phyloP scores from a whole-genome alignment of 306 rosid genomes.

The Trichosanthes truncata region DNA sequence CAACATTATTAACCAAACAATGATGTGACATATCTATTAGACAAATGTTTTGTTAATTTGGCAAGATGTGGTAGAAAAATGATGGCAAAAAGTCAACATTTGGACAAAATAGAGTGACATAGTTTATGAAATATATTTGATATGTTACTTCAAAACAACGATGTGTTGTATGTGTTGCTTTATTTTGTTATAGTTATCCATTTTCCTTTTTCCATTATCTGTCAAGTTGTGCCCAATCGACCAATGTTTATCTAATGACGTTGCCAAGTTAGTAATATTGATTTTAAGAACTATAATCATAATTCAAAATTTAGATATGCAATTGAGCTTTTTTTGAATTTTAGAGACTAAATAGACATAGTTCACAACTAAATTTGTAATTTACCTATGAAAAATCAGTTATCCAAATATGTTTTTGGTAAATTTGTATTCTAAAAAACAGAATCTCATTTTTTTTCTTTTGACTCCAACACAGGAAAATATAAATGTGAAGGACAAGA shows the following conservation, averaged over 20 bases:
- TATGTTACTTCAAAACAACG: not conserved
- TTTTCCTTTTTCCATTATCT: not conserved
- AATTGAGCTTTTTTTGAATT: not conserved
- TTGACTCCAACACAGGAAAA: constrained; percentile 44
- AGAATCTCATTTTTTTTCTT: not conserved
- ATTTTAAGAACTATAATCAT: not conserved
- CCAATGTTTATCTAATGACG: not conserved
- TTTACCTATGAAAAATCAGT: not conserved
- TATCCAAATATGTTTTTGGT: not conserved
- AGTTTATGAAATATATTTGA: not conserved
- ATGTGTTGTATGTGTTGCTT: not conserved
- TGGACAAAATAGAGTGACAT: not conserved
- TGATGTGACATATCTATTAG: not conserved
- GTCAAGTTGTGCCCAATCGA: not conserved
- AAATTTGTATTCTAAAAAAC: not conserved
- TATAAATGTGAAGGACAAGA: constrained; percentile 58
- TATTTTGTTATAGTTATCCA: not conserved
- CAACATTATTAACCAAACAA: not conserved
- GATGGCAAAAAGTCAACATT: not conserved
- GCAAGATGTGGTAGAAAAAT: not conserved
- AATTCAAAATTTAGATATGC: not conserved
- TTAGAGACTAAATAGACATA: not conserved
- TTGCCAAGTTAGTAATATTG: not conserved
- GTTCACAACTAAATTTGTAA: not conserved
- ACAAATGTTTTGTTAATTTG: not conserved